These are phyloP conservation scores for Fusarium hostae DNA, from an alignment of 2,329 filamentous ascomycete species.

Conservation along the genomic window DNA sequence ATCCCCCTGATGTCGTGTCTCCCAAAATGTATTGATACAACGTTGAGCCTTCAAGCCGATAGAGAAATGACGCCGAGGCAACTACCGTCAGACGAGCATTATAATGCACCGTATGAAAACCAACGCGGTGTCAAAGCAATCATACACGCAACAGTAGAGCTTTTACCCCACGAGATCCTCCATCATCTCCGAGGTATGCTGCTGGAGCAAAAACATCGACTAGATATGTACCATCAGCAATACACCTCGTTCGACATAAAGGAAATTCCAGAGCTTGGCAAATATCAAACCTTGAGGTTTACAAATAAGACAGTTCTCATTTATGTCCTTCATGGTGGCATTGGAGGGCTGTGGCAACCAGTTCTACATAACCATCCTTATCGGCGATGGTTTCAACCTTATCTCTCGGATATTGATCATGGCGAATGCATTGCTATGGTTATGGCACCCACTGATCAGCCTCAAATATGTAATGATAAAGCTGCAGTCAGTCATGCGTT, in stretches of 20 bases:
- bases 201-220: background rate
- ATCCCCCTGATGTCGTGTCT: background rate
- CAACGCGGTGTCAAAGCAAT: background rate
- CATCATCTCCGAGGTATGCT: background rate
- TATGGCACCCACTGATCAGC: background rate
- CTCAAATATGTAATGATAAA: background rate
- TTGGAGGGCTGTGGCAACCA: background rate
- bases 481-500: background rate
- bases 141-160: background rate
- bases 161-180: background rate
- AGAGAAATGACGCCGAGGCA: background rate
- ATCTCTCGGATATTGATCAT: background rate
- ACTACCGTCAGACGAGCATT: background rate
- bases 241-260: background rate
- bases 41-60: too few species aligned
- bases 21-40: background rate
- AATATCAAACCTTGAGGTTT: background rate
- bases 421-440: background rate
- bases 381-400: slow-evolving; percentile 5
- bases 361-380: slow-evolving; percentile 5
- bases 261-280: background rate
- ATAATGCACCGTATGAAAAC: background rate
- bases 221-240: background rate
- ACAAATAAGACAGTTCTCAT: slow-evolving; percentile 1
- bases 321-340: background rate